Base-by-base conservation (phyloP, 1,284 basidiomycete genomes). In the Ganoderma multipileum region DNA sequence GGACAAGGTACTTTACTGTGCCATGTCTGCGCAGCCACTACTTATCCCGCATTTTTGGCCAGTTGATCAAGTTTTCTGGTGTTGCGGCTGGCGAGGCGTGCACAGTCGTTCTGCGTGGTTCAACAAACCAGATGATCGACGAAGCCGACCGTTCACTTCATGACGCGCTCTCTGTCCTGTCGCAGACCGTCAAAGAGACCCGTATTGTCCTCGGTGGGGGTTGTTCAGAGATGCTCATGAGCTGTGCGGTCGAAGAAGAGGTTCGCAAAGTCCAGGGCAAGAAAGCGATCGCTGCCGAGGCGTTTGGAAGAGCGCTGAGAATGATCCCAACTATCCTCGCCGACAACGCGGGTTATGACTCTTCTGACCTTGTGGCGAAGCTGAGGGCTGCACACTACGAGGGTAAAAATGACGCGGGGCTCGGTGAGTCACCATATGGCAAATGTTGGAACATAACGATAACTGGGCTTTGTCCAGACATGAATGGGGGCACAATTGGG, bases 51-150 rank as follows among this genome's bases (percentile, higher is more conserved):
- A 26, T 58, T 38, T 16, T 59, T 1, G 1, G 65, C 1, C 78
- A 98, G 95, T 86, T 99, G 71, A 98, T 99, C 86, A 99, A 99
- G 83, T 99, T 99, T 85, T 98, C 96, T 6, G 98, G 97, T 54
- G 97, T 99, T 50, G 96, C 97, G 16, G 97, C 97, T 36, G 97
- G 97, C 33, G 92, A 98, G 81, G 98, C 98, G n/a, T 99, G 98
- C 81, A 99, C 98, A 0, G 96, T 99, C 61, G 97, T 99, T 16
- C 87, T 99, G 3, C 93, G 97, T 28, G 98, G 98, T 28, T 98
- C 96, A 11, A 99, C 98, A 36, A 91, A 92, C 68, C 98, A 99
- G 80, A 99, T 99, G 97, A 92, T 99, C 30, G 98, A 99, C 77
- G 98, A 99, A 82, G 98, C 98, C 3, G 98, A 99, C 78, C 91